Conservation (phyloP, 345 rosid species). For the Conringia planisiliqua region DNA sequence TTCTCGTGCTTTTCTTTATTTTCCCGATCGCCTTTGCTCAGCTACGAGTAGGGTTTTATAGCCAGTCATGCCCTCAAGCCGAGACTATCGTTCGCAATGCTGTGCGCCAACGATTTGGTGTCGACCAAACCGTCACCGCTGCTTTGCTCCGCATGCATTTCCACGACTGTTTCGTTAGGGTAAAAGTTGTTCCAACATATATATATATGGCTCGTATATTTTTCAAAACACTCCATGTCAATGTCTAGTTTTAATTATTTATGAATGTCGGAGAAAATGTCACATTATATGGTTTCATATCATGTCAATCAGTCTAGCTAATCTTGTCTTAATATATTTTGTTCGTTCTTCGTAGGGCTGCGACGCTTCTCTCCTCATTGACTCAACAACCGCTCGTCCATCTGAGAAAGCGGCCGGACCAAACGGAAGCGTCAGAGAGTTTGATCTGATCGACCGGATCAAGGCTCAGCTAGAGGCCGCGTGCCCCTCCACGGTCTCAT, state of each 20-base stretch:
- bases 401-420: conserved; percentile 69
- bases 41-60: conserved; percentile 55
- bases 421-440: conserved; percentile 61
- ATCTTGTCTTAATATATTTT: background rate
- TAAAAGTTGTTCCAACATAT: conserved; percentile 25
- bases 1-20: conserved; percentile 26
- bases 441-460: conserved; percentile 53
- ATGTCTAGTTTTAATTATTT: background rate
- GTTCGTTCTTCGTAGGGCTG: conserved; percentile 50
- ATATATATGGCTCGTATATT: background rate
- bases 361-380: conserved; percentile 74
- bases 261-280: background rate
- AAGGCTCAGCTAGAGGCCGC: conserved; percentile 51
- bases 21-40: conserved; percentile 44
- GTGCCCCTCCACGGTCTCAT: conserved; percentile 66
- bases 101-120: conserved; percentile 39
- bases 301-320: background rate
- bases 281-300: background rate
- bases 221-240: background rate
- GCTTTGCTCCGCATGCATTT: conserved; percentile 90
- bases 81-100: conserved; percentile 47
- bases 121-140: conserved; percentile 47
- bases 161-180: conserved; percentile 75
- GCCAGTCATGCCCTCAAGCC: conserved; percentile 53
- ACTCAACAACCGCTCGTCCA: conserved; percentile 37